These are phyloP conservation scores for Gossypium schwendimanii DNA, from an alignment of 441 rosid genomes.

Conservation along the genomic window DNA sequence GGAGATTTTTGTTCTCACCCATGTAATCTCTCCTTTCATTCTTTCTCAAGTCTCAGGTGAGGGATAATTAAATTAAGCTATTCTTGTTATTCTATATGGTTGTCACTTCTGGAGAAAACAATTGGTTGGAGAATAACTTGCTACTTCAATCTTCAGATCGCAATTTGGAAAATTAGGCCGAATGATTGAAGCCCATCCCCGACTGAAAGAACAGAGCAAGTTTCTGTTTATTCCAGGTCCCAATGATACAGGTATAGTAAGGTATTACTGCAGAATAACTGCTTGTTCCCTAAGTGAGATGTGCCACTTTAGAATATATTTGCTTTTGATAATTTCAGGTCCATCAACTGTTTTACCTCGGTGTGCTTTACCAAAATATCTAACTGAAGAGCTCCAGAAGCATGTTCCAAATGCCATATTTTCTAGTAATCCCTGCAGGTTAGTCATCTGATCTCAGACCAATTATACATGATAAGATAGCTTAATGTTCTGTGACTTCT, in stretches of 20 bases:
- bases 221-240: constrained; percentile 91
- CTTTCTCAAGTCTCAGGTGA: constrained; percentile 77
- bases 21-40: constrained; percentile 69
- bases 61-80: constrained; percentile 11
- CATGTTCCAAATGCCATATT: constrained; percentile 72
- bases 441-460: constrained; percentile 1
- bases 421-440: constrained; percentile 96
- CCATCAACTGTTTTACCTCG: constrained; percentile 81
- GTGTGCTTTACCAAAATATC: constrained; percentile 64
- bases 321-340: constrained; percentile 42
- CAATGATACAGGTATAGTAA: constrained; percentile 68
- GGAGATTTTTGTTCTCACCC: constrained; percentile 81
- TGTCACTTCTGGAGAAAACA: background rate
- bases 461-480: constrained; percentile 1
- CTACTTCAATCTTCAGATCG: constrained; percentile 28
- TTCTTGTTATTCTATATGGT: background rate
- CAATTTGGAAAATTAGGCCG: constrained; percentile 76
- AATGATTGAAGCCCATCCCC: constrained; percentile 62
- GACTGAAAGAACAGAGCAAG: constrained; percentile 57
- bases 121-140: constrained; percentile 6
- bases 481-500: background rate
- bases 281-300: background rate
- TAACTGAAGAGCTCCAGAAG: constrained; percentile 66
- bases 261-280: background rate
- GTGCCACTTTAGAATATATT: constrained; percentile 1